A percentile compares a stretch with the other conserved stretches of the same genome.
These are phyloP conservation scores for Metroxylon sagu DNA, from an alignment of 176 grass and related monocot genomes.

Conservation along the genomic window DNA sequence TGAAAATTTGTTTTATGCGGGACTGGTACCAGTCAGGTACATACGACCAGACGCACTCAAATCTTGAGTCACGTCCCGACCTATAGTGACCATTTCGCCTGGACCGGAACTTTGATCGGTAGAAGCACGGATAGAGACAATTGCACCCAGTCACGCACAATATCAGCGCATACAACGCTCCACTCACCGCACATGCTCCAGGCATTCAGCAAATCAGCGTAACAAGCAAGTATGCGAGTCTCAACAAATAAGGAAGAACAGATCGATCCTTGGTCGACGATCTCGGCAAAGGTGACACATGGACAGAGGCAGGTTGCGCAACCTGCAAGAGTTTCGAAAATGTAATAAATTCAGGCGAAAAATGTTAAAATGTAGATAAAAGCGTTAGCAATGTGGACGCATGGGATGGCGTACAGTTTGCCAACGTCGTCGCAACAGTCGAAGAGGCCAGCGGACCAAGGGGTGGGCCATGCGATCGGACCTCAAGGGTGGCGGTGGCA, in stretches of 20 bases:
- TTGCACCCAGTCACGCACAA: constrained; percentile 1
- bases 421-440: constrained; percentile 36
- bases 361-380: too few relatives aligned
- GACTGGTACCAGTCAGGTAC: too few relatives aligned
- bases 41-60: too few relatives aligned
- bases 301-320: constrained; percentile 23
- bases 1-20: too few relatives aligned
- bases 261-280: background rate
- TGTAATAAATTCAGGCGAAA: too few relatives aligned
- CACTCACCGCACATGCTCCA: background rate
- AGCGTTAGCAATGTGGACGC: too few relatives aligned
- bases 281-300: constrained; percentile 1
- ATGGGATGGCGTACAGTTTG: constrained; percentile 25
- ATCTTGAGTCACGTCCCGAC: too few relatives aligned
- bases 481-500: background rate
- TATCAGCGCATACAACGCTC: background rate
- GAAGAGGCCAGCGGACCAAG: constrained; percentile 39
- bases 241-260: background rate
- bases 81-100: too few relatives aligned
- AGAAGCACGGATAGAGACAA: constrained; percentile 6
- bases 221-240: background rate
- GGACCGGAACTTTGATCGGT: constrained; percentile 12
- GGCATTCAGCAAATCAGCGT: background rate
- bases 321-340: constrained; percentile 1
- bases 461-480: background rate